Percentiles rank a stretch among this genome's conserved stretches.
phyloP scores from a whole-genome alignment of 257 asterid genomes.

The Solanum rostratum region DNA sequence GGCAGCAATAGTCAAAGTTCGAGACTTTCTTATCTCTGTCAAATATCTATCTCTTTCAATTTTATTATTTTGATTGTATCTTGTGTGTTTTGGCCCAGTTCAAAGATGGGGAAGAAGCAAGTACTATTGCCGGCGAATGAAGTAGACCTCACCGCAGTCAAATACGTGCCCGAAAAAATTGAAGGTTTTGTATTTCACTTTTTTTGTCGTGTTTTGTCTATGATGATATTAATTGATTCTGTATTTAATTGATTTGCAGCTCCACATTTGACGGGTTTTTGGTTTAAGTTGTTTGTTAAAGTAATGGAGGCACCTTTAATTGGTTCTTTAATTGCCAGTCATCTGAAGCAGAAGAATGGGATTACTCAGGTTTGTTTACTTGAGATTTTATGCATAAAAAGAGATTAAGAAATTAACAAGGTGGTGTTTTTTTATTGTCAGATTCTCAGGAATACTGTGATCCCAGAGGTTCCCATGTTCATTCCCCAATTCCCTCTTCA shows the following conservation, averaged over 20 bases:
- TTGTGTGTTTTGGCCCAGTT: background rate
- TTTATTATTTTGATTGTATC: background rate
- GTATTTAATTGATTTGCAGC: background rate
- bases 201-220: background rate
- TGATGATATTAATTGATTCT: background rate
- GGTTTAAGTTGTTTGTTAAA: slow-evolving; percentile 3
- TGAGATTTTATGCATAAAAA: background rate
- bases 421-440: background rate
- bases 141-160: background rate
- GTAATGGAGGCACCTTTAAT: background rate
- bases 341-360: slow-evolving; percentile 1
- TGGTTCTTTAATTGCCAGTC: background rate
- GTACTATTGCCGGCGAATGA: background rate
- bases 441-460: slow-evolving; percentile 1
- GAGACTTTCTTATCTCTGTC: background rate
- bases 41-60: background rate
- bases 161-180: background rate
- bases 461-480: slow-evolving; percentile 9
- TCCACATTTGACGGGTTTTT: slow-evolving; percentile 3
- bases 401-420: background rate
- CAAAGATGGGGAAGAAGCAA: background rate
- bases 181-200: background rate
- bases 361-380: background rate
- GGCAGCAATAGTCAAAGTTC: background rate
- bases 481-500: slow-evolving; percentile 4